phyloP scores from a whole-genome alignment of 129 eudicot genomes.

The Lactuca saligna region DNA sequence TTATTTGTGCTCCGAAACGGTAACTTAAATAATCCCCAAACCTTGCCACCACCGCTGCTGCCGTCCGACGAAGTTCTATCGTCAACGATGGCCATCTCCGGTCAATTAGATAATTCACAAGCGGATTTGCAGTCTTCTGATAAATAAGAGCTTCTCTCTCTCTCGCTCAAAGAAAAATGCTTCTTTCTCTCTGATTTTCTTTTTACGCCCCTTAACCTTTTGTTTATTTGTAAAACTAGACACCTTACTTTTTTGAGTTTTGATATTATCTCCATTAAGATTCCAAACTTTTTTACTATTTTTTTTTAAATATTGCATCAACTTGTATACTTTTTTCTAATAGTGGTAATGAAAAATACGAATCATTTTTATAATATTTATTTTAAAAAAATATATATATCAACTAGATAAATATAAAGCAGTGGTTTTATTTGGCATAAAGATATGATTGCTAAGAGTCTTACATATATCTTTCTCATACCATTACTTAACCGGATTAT shows the following conservation, averaged over 20 bases:
- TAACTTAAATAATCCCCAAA: constrained; percentile 73
- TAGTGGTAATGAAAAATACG: too few species aligned
- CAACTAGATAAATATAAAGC: too few species aligned
- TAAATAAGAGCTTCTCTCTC: constrained; percentile 9
- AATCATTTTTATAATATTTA: too few species aligned
- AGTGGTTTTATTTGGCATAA: too few species aligned
- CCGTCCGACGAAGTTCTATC: constrained; percentile 52
- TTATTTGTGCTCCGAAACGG: constrained; percentile 58
- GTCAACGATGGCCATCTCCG: constrained; percentile 66
- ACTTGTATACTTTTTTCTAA: too few species aligned
- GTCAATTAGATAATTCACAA: background rate
- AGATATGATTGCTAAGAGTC: too few species aligned
- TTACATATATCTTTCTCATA: too few species aligned
- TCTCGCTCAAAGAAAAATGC: constrained; percentile 4
- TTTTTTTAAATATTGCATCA: background rate
- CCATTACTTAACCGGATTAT: background rate
- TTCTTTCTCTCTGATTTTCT: constrained; percentile 9
- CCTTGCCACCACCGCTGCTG: constrained; percentile 34
- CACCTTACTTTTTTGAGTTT: background rate
- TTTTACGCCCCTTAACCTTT: background rate
- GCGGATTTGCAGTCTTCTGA: constrained; percentile 11
- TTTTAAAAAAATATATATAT: too few species aligned
- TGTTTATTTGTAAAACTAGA: background rate
- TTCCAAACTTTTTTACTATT: too few species aligned
- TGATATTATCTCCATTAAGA: background rate